phyloP scores from a whole-genome alignment of 306 rosid genomes.

The Oxytropis ochrocephala region DNA sequence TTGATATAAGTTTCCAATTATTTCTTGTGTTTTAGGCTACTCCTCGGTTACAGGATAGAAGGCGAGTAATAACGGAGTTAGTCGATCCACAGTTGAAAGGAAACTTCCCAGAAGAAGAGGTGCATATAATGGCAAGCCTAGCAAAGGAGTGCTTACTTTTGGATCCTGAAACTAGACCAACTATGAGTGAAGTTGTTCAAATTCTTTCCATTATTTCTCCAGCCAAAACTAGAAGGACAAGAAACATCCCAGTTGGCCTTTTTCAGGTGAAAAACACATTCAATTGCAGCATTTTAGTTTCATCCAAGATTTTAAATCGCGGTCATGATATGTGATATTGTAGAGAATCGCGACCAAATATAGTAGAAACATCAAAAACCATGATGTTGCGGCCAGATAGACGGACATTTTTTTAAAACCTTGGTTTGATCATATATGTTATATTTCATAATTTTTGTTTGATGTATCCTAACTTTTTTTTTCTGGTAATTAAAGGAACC shows the following conservation, averaged over 20 bases:
- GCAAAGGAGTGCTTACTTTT: constrained; percentile 89
- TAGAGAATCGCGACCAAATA: too few species aligned
- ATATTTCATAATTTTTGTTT: neutral
- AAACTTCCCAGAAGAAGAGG: constrained; percentile 70
- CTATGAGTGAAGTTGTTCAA: constrained; percentile 95
- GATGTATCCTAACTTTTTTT: constrained; percentile 3
- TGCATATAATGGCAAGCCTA: constrained; percentile 86
- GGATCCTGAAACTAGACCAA: constrained; percentile 90
- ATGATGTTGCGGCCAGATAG: too few species aligned
- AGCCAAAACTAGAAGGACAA: constrained; percentile 63
- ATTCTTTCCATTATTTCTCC: constrained; percentile 74
- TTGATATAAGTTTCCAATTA: neutral
- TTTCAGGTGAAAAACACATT: constrained; percentile 49
- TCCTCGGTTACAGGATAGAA: constrained; percentile 62
- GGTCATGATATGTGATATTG: too few species aligned
- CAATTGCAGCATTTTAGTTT: too few species aligned
- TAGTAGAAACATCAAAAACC: too few species aligned
- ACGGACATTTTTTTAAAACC: too few species aligned
- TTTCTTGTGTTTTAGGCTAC: constrained; percentile 56
- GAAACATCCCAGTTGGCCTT: constrained; percentile 44
- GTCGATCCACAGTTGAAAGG: constrained; percentile 67
- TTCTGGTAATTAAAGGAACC: constrained; percentile 28
- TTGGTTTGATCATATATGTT: too few species aligned
- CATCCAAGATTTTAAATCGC: too few species aligned
- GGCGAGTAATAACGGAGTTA: constrained; percentile 57